Evolutionary conservation across 2,329 filamentous ascomycete genomes (phyloP).

Genomic region (Phialophora chinensis): DNA sequence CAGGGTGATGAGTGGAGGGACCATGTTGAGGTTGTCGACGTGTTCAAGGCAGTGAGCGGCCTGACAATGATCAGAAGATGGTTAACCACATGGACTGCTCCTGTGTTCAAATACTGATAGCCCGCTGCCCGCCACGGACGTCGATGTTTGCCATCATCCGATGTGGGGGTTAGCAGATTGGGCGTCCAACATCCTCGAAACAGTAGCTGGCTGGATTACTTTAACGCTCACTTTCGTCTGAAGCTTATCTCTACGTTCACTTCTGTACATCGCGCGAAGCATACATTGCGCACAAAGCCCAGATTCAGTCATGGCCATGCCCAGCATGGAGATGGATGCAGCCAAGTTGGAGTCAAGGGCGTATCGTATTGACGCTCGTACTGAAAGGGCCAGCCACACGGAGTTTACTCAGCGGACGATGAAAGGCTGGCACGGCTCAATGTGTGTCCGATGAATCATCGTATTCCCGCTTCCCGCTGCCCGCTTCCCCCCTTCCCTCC

Average conservation of each 20-base stretch:
- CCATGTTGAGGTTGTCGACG: slow-evolving; percentile 13
- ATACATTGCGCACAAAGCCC: no score
- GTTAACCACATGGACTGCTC: not conserved
- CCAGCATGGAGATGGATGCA: not conserved
- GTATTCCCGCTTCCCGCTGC: not conserved
- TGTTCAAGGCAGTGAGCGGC: not conserved
- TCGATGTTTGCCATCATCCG: not conserved
- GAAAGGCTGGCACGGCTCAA: not conserved
- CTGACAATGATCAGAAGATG: not conserved
- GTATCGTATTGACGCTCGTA: not conserved
- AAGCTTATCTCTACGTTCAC: not conserved
- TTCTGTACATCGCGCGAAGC: not conserved
- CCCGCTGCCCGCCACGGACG: not conserved
- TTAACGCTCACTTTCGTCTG: not conserved
- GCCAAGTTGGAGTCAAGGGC: not conserved
- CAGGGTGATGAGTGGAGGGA: slow-evolving; percentile 35
- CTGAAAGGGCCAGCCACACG: not conserved
- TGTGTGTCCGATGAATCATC: not conserved
- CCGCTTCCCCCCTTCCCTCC: not conserved
- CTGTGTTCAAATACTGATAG: not conserved
- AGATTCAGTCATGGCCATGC: no score
- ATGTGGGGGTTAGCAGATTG: not conserved
- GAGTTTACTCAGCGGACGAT: not conserved
- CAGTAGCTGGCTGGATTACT: not conserved
- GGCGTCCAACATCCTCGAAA: not conserved